Evolutionary conservation across 768 basidiomycete genomes (phyloP).

Genomic region (Lactarius indigo): DNA sequence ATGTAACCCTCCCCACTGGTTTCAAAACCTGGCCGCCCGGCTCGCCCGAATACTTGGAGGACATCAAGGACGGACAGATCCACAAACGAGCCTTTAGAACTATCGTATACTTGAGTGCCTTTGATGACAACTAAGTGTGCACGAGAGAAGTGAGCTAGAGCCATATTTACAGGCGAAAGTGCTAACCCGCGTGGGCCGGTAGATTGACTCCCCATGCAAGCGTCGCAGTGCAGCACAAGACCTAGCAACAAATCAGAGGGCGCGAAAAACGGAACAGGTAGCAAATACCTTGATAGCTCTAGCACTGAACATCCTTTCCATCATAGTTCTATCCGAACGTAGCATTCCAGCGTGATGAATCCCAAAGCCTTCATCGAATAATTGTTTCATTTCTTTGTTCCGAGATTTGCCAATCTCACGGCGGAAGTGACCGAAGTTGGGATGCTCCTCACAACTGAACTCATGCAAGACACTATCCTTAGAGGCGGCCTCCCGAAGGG

Average conservation of each 20-base stretch:
- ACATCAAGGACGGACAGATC: conserved; percentile 95
- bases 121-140: conserved; percentile 77
- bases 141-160: conserved; percentile 11
- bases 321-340: conserved; percentile 88
- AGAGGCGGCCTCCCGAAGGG: conserved; percentile 71
- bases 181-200: conserved; percentile 89
- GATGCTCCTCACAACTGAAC: conserved; percentile 80
- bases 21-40: conserved; percentile 85
- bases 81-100: conserved; percentile 81
- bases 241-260: conserved; percentile 46
- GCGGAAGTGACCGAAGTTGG: conserved; percentile 72
- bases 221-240: conserved; percentile 96
- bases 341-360: conserved; percentile 99
- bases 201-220: conserved; percentile 99
- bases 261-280: not conserved
- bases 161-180: conserved; percentile 9
- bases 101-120: conserved; percentile 96
- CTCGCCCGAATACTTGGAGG: conserved; percentile 95
- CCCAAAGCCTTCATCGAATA: conserved; percentile 90
- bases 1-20: conserved; percentile 95
- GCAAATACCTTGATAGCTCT: conserved; percentile 80
- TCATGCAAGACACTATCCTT: conserved; percentile 69
- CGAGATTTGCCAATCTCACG: conserved; percentile 73
- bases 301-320: conserved; percentile 91
- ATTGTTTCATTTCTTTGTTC: conserved; percentile 95